phyloP scores from a whole-genome alignment of 768 basidiomycete species.

The Serendipita vermifera region DNA sequence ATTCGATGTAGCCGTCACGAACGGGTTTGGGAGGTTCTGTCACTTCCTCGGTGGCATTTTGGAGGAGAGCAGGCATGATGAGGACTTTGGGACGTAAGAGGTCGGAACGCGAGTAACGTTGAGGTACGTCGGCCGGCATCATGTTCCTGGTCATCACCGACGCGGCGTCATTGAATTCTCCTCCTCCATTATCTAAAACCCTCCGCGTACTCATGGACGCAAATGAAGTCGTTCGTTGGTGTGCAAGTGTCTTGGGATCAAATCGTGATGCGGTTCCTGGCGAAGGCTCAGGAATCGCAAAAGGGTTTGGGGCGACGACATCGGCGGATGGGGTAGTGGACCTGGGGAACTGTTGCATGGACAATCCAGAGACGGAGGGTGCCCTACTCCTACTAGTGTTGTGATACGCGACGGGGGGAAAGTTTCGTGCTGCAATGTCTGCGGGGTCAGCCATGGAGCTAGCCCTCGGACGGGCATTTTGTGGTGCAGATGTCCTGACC shows the following conservation, averaged over 20 bases:
- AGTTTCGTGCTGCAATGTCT: slow-evolving; percentile 29
- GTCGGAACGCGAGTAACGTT: slow-evolving; percentile 46
- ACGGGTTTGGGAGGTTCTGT: slow-evolving; percentile 19
- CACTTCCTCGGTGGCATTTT: slow-evolving; percentile 29
- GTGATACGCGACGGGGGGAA: slow-evolving; percentile 37
- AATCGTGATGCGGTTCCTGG: slow-evolving; percentile 52
- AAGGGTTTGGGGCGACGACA: slow-evolving; percentile 47
- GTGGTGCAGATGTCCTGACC: too few relatives aligned
- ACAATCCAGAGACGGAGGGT: slow-evolving; percentile 9
- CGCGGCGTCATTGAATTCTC: neutral
- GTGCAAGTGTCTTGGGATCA: slow-evolving; percentile 60
- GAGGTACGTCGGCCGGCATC: neutral
- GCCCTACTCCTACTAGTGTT: slow-evolving; percentile 26
- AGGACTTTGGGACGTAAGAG: slow-evolving; percentile 82
- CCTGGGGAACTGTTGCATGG: slow-evolving; percentile 25
- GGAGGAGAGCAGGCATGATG: slow-evolving; percentile 85
- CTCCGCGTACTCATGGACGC: slow-evolving; percentile 14
- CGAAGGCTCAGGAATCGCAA: slow-evolving; percentile 52
- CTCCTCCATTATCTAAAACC: neutral
- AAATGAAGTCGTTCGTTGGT: slow-evolving; percentile 47
- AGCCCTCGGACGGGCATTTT: slow-evolving; percentile 32
- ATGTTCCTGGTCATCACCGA: slow-evolving; percentile 1
- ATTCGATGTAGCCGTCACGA: slow-evolving; percentile 48
- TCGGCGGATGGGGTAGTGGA: slow-evolving; percentile 18
- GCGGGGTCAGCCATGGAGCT: slow-evolving; percentile 47